Base-by-base conservation (phyloP, 179 eudicot species). In the Gypsophila paniculata region DNA sequence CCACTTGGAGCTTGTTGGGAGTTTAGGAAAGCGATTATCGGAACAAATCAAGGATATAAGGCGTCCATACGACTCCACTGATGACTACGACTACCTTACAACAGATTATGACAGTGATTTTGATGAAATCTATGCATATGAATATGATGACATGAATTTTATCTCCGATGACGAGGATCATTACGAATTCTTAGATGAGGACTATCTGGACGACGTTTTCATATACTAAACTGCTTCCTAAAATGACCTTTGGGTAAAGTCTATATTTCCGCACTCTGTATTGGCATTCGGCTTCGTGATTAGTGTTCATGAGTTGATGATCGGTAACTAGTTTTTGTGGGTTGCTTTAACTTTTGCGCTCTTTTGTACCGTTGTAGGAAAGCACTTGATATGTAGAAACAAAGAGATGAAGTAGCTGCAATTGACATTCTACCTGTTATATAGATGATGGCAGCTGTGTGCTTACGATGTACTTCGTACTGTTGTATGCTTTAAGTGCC, bases 1-100 rank as follows among this genome's bases (percentile, higher is more conserved):
- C 69, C 72, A 76, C 21, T 66, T 91, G 74, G 49, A 81, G 32
- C 68, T 63, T 63, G 15, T 10, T 23, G 85, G 80, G 26, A 46
- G 61, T 55, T 36, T 89, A 22, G 82, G 82, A 22, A 80, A 73
- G 77, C 84, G 86, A 75, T 84, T 83, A 59, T 36, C 71, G 51
- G 80, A 81, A 48, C 80, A 74, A 76, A 76, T 89, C 44, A 87
- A 80, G 81, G 29, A 67, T 44, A 59, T 91, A 21, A 82, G 80
- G 54, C 71, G 8, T 19, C 92, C 92, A 18, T 0, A 69, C 34
- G 95, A 89, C 67, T 72, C 90, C 14, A 81, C 81, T 8, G 81
- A 74, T 36, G 92, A 85, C 55, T 89, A 80, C 66, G 80, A 36
- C 65, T 88, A 79, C 70, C 80, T 80, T 73, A 70, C 85, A 22